Evolutionary conservation across 1,139 yeast genomes (phyloP), one percentile per base, ranked within the genome.

Genomic region (Kurtzmaniella quercitrusa): DNA sequence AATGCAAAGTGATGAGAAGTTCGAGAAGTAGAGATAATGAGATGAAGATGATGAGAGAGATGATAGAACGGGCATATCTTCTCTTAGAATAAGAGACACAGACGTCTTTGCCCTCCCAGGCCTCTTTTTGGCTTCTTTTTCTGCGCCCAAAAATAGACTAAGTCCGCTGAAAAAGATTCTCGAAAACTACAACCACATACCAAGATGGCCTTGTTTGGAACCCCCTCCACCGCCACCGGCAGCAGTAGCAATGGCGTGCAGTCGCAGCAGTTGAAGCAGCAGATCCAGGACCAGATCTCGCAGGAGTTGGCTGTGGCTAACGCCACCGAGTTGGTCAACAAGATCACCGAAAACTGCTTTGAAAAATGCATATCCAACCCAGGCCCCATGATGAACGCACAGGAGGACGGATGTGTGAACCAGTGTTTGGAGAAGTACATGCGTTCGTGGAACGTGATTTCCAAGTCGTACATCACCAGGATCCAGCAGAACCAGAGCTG

Each of bases 291-390:
- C 33, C 90, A 85, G 59, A 82, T 90, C 49, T 71, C 83, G 37
- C 89, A 83, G 59, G 97, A 90, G 59, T 71, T 90, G 49, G 96
- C 96, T 1, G 80, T 89, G 25, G 93, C 90, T 19, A 88, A 89
- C 64, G 96, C 95, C 34, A 83, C 94, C 3, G 93, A 88, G 58
- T 71, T 90, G 47, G 95, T 90, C 39, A 84, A 83, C 66, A 85
- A 87, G 57, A 78, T 88, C 61, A 84, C 96, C n/a, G 91, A 84
- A 54, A 86, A 87, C 70, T 90, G 97, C 62, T 90, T 85, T 61
- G 85, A 83, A 43, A 79, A 81, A 60, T 90, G 98, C 65, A 70
- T 87, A 44, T 65, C 63, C 21, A 66, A 63, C 37, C 89, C 89
- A 7, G 73, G 77, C 21, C 63, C 75, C 37, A 29, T 48, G 4